Evolutionary conservation across 2,329 filamentous ascomycete species (phyloP).

Genomic region (Colletotrichum viniferum): DNA sequence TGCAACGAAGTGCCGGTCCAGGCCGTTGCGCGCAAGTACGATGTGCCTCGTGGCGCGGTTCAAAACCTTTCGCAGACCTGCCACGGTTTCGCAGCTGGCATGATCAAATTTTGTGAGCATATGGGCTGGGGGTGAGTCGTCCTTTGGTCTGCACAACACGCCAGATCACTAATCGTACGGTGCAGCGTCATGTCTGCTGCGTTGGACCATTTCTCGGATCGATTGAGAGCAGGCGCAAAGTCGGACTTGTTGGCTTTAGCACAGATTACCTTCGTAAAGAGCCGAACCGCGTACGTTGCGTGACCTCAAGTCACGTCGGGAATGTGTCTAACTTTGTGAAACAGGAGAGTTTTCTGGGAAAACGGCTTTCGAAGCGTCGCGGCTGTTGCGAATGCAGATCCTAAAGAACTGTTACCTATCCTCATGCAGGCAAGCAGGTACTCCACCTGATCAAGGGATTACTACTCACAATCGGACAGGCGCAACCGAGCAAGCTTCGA

Average conservation of each 20-base stretch:
- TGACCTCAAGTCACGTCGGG: background rate
- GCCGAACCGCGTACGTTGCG: constrained; percentile 66
- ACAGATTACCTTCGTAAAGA: constrained; percentile 77
- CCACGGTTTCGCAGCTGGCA: constrained; percentile 78
- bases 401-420: constrained; percentile 71
- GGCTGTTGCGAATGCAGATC: constrained; percentile 70
- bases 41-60: constrained; percentile 70
- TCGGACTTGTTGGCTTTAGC: constrained; percentile 74
- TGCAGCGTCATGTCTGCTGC: constrained; percentile 70
- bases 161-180: background rate
- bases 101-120: constrained; percentile 78
- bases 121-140: constrained; percentile 71
- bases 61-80: constrained; percentile 77
- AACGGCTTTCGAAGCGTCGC: constrained; percentile 75
- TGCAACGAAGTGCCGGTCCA: constrained; percentile 79
- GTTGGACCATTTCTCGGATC: constrained; percentile 76
- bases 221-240: constrained; percentile 73
- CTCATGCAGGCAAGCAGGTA: constrained; percentile 64
- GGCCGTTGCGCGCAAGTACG: constrained; percentile 71
- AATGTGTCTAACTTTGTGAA: constrained; percentile 2
- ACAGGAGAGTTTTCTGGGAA: constrained; percentile 69
- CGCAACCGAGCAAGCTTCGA: constrained; percentile 69
- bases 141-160: background rate
- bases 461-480: constrained; percentile 42
- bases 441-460: background rate